Percentiles rank a stretch among this genome's conserved stretches.
phyloP scores from a whole-genome alignment of 176 grass and related monocot species.

The Avena insularis region DNA sequence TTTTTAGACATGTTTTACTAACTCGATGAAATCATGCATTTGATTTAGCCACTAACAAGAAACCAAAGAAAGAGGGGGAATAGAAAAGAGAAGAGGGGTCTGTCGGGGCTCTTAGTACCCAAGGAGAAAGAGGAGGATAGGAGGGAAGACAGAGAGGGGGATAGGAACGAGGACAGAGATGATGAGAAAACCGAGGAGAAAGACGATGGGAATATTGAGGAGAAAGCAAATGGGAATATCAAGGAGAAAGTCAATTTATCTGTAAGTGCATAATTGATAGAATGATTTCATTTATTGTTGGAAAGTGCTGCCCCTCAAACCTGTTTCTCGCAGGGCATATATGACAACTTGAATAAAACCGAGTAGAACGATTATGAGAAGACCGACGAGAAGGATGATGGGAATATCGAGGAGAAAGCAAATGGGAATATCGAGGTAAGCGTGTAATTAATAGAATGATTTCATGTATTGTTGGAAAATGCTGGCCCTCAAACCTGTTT shows the following conservation, averaged over 20 bases:
- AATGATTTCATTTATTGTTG: no score
- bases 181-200: not conserved
- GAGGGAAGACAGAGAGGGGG: no score
- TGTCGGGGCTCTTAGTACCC: no score
- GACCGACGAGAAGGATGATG: no score
- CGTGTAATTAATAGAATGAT: no score
- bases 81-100: not conserved
- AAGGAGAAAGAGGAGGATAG: not conserved
- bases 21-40: not conserved
- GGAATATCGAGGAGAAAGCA: no score
- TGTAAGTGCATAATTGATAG: no score
- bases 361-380: no score
- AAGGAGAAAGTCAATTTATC: not conserved
- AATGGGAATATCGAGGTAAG: no score
- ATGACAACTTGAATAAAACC: not conserved
- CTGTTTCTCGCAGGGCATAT: not conserved
- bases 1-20: constrained; percentile 5
- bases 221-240: not conserved
- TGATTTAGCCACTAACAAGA: not conserved
- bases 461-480: not conserved
- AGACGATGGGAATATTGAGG: not conserved
- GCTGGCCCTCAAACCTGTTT: constrained; percentile 6
- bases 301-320: not conserved
- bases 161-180: no score
- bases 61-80: not conserved